Conservation (phyloP, 192 early-diverging fungal species). For the Gigaspora rosea region DNA sequence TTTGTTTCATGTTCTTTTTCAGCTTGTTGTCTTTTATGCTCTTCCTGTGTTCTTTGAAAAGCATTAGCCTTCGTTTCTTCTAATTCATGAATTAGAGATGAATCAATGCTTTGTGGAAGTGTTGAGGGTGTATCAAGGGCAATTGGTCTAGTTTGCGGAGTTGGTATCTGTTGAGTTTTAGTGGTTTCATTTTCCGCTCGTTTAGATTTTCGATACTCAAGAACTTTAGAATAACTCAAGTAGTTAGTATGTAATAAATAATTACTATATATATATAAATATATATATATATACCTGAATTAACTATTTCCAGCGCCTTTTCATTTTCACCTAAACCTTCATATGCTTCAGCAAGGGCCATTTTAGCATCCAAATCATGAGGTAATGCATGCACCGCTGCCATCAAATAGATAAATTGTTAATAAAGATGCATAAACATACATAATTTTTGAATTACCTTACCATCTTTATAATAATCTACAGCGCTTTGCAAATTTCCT, state of each 20-base stretch:
- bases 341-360: conserved; percentile 71
- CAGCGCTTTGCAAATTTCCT: conserved; percentile 61
- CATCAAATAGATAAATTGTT: not conserved
- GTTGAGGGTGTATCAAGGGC: not conserved
- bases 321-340: conserved; percentile 67
- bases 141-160: too few relatives aligned
- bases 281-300: conserved; percentile 40
- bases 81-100: not conserved
- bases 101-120: too few relatives aligned
- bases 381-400: conserved; percentile 62
- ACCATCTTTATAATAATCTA: conserved; percentile 61
- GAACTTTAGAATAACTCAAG: not conserved
- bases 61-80: conserved; percentile 2
- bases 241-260: not conserved
- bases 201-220: too few relatives aligned
- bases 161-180: too few relatives aligned
- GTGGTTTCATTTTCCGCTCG: too few relatives aligned
- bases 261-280: not conserved
- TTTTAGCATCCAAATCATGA: conserved; percentile 62
- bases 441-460: not conserved
- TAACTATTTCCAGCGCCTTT: conserved; percentile 52
- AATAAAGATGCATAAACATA: not conserved
- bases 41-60: conserved; percentile 4
- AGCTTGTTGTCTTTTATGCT: not conserved
- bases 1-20: conserved; percentile 33